phyloP scores from a whole-genome alignment of 2,329 filamentous ascomycete genomes.

The Aspergillaceae sp. region DNA sequence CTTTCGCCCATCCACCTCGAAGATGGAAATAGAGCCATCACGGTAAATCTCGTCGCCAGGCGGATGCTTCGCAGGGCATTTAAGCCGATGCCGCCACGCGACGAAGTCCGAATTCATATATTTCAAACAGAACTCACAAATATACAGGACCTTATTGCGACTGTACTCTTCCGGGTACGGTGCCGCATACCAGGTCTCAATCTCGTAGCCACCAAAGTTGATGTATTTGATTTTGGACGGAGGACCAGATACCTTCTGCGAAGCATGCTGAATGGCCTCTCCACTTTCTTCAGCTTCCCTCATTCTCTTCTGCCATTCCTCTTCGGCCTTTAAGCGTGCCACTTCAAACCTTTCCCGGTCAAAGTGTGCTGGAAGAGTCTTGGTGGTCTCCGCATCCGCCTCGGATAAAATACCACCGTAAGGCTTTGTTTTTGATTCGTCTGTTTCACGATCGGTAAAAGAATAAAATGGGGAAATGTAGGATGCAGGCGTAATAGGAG shows the following conservation, averaged over 20 bases:
- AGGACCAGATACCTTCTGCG: slow-evolving; percentile 70
- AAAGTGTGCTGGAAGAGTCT: slow-evolving; percentile 69
- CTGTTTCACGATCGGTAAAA: slow-evolving; percentile 79
- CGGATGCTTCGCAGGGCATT: slow-evolving; percentile 92
- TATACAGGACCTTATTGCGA: slow-evolving; percentile 91
- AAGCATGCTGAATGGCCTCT: slow-evolving; percentile 55
- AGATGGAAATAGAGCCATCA: slow-evolving; percentile 88
- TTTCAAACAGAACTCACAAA: slow-evolving; percentile 97
- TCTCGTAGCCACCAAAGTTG: slow-evolving; percentile 94
- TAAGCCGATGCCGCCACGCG: slow-evolving; percentile 93
- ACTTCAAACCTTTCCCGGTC: slow-evolving; percentile 84
- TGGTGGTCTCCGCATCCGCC: slow-evolving; percentile 79
- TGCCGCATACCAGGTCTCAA: slow-evolving; percentile 97
- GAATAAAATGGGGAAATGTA: slow-evolving; percentile 78
- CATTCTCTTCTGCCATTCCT: slow-evolving; percentile 71
- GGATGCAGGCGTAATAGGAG: slow-evolving; percentile 49
- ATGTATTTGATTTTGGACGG: slow-evolving; percentile 98
- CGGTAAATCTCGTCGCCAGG: slow-evolving; percentile 97
- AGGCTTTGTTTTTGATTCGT: slow-evolving; percentile 84
- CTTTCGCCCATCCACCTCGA: slow-evolving; percentile 89
- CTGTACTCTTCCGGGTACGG: slow-evolving; percentile 98
- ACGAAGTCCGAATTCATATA: slow-evolving; percentile 99
- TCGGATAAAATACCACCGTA: slow-evolving; percentile 91
- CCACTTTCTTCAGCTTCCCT: slow-evolving; percentile 54
- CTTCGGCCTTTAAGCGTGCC: slow-evolving; percentile 82